Conservation (phyloP, 2,329 filamentous ascomycete species). For the Apiospora malaysiana region DNA sequence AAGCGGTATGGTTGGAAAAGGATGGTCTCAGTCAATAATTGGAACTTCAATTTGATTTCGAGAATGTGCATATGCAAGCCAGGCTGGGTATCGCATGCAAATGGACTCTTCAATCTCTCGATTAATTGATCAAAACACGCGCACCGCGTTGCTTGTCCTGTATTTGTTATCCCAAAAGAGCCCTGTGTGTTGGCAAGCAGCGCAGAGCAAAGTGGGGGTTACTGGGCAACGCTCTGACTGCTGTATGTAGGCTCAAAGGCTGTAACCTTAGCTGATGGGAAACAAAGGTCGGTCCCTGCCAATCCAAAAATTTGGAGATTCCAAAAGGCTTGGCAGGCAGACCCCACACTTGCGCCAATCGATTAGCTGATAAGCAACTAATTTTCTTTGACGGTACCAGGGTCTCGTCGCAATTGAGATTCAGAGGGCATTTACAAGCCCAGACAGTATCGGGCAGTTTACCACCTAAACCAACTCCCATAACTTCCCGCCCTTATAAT, state of each 20-base stretch:
- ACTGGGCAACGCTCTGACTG: not conserved
- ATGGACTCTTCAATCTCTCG: not conserved
- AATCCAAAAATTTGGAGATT: not conserved
- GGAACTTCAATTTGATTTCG: not conserved
- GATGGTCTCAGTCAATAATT: not conserved
- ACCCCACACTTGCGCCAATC: conserved; percentile 10
- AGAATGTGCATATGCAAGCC: not conserved
- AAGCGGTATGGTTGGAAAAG: not conserved
- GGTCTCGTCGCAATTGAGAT: conserved; percentile 4
- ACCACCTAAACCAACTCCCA: not conserved
- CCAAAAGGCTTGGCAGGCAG: not conserved
- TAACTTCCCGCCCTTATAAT: not conserved
- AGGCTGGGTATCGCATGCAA: not conserved
- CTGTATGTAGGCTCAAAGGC: too few species aligned
- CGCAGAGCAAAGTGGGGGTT: not conserved
- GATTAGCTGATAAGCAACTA: conserved; percentile 19
- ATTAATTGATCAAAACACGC: not conserved
- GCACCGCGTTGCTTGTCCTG: not conserved
- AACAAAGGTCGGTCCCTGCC: conserved; percentile 1
- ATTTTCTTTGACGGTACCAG: conserved; percentile 6
- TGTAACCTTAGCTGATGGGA: too few species aligned
- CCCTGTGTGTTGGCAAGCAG: not conserved
- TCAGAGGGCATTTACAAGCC: not conserved
- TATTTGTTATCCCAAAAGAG: conserved; percentile 10
- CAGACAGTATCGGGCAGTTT: not conserved